Evolutionary conservation across 805 yeast species (phyloP).

Genomic region (Kodamaea laetipori): DNA sequence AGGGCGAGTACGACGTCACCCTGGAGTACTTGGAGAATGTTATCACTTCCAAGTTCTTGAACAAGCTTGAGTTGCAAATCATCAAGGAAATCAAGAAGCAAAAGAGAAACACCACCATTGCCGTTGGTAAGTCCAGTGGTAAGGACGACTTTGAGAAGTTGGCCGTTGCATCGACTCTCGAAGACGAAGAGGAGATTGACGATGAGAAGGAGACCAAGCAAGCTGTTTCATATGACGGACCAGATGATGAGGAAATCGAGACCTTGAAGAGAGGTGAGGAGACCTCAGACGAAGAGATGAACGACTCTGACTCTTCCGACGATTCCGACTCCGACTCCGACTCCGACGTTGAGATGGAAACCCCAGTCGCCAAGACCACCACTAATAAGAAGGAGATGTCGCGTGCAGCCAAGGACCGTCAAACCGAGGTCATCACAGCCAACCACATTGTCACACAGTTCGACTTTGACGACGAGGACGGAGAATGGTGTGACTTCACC

Average conservation of each 20-base stretch:
- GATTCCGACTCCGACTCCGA: slow-evolving; percentile 41
- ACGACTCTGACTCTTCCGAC: slow-evolving; percentile 20
- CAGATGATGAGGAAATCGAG: slow-evolving; percentile 93
- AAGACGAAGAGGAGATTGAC: slow-evolving; percentile 59
- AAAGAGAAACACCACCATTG: slow-evolving; percentile 58
- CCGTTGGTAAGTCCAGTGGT: slow-evolving; percentile 72
- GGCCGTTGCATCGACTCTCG: slow-evolving; percentile 9
- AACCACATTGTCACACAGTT: slow-evolving; percentile 76
- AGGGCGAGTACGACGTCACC: slow-evolving; percentile 83
- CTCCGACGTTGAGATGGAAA: slow-evolving; percentile 40
- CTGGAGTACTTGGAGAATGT: slow-evolving; percentile 75
- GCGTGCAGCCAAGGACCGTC: slow-evolving; percentile 77
- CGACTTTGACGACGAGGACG: slow-evolving; percentile 85
- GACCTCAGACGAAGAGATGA: slow-evolving; percentile 67
- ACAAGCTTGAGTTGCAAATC: slow-evolving; percentile 69
- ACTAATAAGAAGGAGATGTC: slow-evolving; percentile 33
- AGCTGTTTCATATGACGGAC: slow-evolving; percentile 89
- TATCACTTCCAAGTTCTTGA: slow-evolving; percentile 65
- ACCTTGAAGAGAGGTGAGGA: slow-evolving; percentile 83
- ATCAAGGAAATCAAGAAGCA: slow-evolving; percentile 82
- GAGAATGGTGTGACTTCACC: slow-evolving; percentile 92
- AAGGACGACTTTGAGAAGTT: slow-evolving; percentile 43
- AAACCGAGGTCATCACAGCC: slow-evolving; percentile 72
- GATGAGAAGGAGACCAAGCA: slow-evolving; percentile 72
- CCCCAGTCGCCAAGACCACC: slow-evolving; percentile 20